phyloP scores from a whole-genome alignment of 1,284 basidiomycete genomes.

The Rhodotorula sp. region DNA sequence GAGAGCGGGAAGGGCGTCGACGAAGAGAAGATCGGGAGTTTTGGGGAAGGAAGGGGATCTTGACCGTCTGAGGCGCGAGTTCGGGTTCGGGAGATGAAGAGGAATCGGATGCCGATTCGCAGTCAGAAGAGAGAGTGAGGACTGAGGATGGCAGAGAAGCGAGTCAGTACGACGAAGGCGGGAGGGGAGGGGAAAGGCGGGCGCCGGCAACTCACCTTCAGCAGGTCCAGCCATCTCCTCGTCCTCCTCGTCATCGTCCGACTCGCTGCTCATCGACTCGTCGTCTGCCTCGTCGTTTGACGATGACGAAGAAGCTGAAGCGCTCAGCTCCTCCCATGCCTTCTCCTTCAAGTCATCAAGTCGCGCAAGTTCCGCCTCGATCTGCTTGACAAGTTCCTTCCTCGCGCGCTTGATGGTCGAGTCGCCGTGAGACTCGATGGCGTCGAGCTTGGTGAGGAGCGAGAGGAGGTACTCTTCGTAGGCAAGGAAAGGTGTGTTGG shows the following conservation, averaged over 20 bases:
- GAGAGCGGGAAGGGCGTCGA: not conserved
- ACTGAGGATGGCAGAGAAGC: not conserved
- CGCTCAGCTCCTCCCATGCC: conserved; percentile 44
- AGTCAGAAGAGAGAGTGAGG: not conserved
- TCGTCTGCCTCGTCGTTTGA: not conserved
- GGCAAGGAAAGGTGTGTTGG: conserved; percentile 60
- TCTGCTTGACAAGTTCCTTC: conserved; percentile 59
- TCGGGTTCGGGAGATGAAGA: not conserved
- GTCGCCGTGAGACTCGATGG: conserved; percentile 64
- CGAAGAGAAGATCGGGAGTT: not conserved
- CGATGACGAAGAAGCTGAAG: not conserved
- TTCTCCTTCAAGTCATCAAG: conserved; percentile 54
- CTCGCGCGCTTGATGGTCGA: conserved; percentile 58
- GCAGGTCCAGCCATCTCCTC: conserved; percentile 1
- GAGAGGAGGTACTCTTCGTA: conserved; percentile 63
- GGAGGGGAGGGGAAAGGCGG: not conserved
- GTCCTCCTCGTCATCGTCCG: not conserved
- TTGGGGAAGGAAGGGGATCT: not conserved
- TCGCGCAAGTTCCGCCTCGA: conserved; percentile 62
- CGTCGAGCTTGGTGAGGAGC: conserved; percentile 65
- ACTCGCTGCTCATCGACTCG: not conserved
- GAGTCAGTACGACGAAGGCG: not conserved
- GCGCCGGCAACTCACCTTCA: not conserved
- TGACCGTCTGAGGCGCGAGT: not conserved
- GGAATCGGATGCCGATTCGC: not conserved